These are phyloP conservation scores for Trypanosoma vivax DNA, from an alignment of 208 protist species.

Conservation along the genomic window DNA sequence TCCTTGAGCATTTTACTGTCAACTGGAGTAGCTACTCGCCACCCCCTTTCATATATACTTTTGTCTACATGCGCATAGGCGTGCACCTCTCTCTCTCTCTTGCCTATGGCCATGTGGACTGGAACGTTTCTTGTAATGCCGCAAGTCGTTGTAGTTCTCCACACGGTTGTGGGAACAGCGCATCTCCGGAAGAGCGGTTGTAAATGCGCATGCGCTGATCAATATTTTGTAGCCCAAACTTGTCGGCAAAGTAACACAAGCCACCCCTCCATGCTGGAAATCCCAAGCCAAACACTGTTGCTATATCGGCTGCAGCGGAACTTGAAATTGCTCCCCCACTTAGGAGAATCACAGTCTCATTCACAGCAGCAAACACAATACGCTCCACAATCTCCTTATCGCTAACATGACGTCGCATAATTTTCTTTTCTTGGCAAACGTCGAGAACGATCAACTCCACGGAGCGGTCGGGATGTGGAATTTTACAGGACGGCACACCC, in stretches of 20 bases:
- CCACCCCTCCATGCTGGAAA: slow-evolving; percentile 84
- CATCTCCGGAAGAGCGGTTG: slow-evolving; percentile 34
- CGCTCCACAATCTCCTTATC: slow-evolving; percentile 84
- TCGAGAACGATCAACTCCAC: slow-evolving; percentile 49
- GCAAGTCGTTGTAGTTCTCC: slow-evolving; percentile 38
- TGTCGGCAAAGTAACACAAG: slow-evolving; percentile 67
- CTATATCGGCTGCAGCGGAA: slow-evolving; percentile 82
- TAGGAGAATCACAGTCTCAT: slow-evolving; percentile 86
- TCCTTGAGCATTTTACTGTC: no score
- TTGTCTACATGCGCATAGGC: neutral
- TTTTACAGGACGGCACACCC: neutral
- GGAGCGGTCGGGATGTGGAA: slow-evolving; percentile 39
- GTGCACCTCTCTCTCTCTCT: neutral
- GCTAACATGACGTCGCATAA: slow-evolving; percentile 53
- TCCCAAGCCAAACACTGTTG: slow-evolving; percentile 71
- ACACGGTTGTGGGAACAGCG: slow-evolving; percentile 50
- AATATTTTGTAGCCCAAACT: slow-evolving; percentile 43
- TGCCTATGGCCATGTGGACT: slow-evolving; percentile 20
- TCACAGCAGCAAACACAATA: slow-evolving; percentile 81
- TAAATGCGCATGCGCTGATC: slow-evolving; percentile 63
- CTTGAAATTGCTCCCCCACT: slow-evolving; percentile 57
- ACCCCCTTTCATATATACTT: neutral
- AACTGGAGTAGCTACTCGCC: no score
- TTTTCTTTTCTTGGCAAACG: slow-evolving; percentile 39
- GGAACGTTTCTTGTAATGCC: slow-evolving; percentile 37